phyloP scores from a whole-genome alignment of 2,329 filamentous ascomycete genomes.

The Alternaria ethzedia region DNA sequence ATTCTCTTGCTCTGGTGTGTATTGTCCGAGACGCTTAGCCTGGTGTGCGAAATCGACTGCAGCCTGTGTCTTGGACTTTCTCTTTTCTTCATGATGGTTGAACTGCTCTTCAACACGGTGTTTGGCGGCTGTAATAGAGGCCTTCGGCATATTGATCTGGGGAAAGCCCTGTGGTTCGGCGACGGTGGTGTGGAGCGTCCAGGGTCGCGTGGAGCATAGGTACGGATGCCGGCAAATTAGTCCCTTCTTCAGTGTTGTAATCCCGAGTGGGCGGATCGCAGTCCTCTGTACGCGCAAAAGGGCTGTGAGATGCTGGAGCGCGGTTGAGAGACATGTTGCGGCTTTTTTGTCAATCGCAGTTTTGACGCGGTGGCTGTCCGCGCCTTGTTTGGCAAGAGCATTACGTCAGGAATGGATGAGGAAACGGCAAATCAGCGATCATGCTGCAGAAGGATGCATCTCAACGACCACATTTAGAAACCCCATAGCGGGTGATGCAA shows the following conservation, averaged over 20 bases:
- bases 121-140: conserved; percentile 21
- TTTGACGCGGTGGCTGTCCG: conserved; percentile 9
- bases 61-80: conserved; percentile 41
- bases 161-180: conserved; percentile 16
- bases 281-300: background rate
- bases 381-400: conserved; percentile 12
- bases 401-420: conserved; percentile 12
- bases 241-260: background rate
- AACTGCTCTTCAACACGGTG: conserved; percentile 18
- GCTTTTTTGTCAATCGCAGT: background rate
- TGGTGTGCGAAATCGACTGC: conserved; percentile 67
- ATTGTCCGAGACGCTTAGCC: conserved; percentile 56
- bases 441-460: conserved; percentile 14
- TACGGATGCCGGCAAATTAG: background rate
- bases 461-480: conserved; percentile 12
- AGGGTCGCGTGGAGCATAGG: conserved; percentile 17
- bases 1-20: conserved; percentile 50
- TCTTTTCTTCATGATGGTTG: conserved; percentile 25
- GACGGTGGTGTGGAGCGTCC: conserved; percentile 28
- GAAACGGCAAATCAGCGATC: conserved; percentile 5
- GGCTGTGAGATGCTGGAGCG: background rate
- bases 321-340: background rate
- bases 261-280: background rate
- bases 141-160: conserved; percentile 30
- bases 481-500: conserved; percentile 9